Base-by-base conservation (phyloP, 2,329 filamentous ascomycete species). In the Trichoderma sp. region DNA sequence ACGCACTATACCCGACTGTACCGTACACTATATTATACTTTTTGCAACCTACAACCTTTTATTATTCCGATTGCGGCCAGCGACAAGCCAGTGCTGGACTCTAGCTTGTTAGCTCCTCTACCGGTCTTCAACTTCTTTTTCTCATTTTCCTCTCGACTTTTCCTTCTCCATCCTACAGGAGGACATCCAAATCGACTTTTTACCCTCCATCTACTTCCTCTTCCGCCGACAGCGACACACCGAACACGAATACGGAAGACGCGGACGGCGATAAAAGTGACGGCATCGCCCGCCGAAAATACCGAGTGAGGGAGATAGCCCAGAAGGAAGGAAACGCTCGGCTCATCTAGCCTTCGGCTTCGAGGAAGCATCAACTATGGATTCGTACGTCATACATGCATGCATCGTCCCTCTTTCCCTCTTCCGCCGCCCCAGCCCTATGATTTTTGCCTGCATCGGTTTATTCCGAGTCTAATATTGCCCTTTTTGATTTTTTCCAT, bases 311-410 rank as follows among this genome's bases (percentile, higher is more conserved):
- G 14, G 28, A 60, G 47, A 32, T 34, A 51, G 39, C 26, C 39
- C 6, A 60, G 28, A 61, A 60, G 63, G 61, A 57, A 57, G 64
- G 64, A 53, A 70, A 53, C 26, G 34, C 39, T 21, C 66, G 57
- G 66, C 66, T 70, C 69, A 57, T 26, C 15, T 58, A 62, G 66
- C 39, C 28, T 30, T 32, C 26, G 66, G 66, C 57, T 53, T 62
- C 26, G 56, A 61, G 64, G 64, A 61, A 70, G 51, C 26, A 36
- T 58, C 43, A 71, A 71, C 70, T 74, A 79, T 79, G 78, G 78
- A 79, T 73, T 79, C 78, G 78, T 79, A 79, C 72, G 78, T 79
- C 75, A 63, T 65, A 60, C 70, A 11, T 65, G 62, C 70, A 66
- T 71, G 39, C 62, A 64, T 60, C 43, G 24, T 61, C 70, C 56